Percentiles rank a stretch among this genome's conserved stretches.
Evolutionary conservation across 2,329 filamentous ascomycete genomes (phyloP).

Genomic region (Plectosphaerella sp.): DNA sequence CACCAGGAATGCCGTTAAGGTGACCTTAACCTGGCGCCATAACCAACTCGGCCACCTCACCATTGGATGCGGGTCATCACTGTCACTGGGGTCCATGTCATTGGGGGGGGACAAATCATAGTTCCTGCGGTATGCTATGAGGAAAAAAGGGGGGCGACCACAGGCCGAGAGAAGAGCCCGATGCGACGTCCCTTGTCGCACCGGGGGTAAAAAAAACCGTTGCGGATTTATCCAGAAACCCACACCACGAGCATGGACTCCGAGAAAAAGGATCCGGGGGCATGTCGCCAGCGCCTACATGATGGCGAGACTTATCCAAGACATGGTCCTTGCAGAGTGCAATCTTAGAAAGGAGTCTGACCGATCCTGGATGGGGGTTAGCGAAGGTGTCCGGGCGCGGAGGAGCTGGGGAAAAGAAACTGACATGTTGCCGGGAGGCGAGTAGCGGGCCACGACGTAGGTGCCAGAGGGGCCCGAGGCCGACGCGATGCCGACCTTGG

Average conservation of each 20-base stretch:
- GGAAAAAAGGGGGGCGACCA: neutral
- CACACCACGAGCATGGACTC: neutral
- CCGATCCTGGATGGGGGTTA: constrained; percentile 12
- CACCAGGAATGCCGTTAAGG: too few species aligned
- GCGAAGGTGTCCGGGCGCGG: neutral
- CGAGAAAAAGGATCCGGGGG: neutral
- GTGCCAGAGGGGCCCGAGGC: constrained; percentile 19
- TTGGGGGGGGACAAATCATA: neutral
- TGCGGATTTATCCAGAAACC: neutral
- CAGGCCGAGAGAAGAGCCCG: neutral
- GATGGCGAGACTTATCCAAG: neutral
- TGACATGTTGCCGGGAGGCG: constrained; percentile 23
- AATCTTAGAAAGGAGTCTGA: constrained; percentile 19
- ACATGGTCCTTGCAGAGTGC: neutral
- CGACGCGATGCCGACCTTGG: constrained; percentile 24
- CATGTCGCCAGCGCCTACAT: neutral
- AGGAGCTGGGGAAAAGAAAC: neutral
- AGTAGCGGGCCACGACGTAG: constrained; percentile 28
- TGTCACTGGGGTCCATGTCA: too few species aligned
- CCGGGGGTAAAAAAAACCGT: neutral
- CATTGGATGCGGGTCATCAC: too few species aligned
- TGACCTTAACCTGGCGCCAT: too few species aligned
- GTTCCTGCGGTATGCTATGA: neutral
- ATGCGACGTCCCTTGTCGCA: neutral
- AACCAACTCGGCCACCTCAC: too few species aligned